phyloP scores from a whole-genome alignment of 2,329 filamentous ascomycete species.

The Ascochyta koolunga region DNA sequence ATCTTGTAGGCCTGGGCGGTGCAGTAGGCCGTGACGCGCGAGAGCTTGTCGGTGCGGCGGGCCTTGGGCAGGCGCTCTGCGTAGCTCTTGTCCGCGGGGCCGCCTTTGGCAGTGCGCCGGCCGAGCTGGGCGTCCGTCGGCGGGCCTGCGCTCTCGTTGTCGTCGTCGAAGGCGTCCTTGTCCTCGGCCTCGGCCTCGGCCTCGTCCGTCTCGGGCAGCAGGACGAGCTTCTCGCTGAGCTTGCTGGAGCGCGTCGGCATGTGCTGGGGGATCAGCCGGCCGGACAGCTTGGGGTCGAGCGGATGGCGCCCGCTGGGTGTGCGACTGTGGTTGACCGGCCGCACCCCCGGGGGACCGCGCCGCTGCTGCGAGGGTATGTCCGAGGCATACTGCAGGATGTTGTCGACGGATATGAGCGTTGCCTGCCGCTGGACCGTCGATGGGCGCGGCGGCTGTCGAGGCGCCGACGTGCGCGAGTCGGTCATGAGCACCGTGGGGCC shows the following conservation, averaged over 20 bases:
- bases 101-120: slow-evolving; percentile 70
- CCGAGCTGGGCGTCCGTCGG: slow-evolving; percentile 69
- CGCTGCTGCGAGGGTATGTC: slow-evolving; percentile 95
- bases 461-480: slow-evolving; percentile 59
- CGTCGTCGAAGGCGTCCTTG: slow-evolving; percentile 63
- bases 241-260: slow-evolving; percentile 90
- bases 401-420: slow-evolving; percentile 82
- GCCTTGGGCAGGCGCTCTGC: slow-evolving; percentile 91
- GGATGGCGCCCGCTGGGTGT: slow-evolving; percentile 59
- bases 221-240: slow-evolving; percentile 93
- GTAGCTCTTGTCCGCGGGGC: slow-evolving; percentile 79
- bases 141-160: slow-evolving; percentile 59
- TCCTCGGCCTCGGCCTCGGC: slow-evolving; percentile 60
- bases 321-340: slow-evolving; percentile 55
- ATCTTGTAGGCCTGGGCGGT: slow-evolving; percentile 94
- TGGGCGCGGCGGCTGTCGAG: slow-evolving; percentile 32
- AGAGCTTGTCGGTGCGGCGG: slow-evolving; percentile 83
- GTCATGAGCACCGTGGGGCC: slow-evolving; percentile 57
- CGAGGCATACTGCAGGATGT: slow-evolving; percentile 89
- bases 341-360: slow-evolving; percentile 67
- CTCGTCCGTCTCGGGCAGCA: slow-evolving; percentile 78
- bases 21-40: slow-evolving; percentile 92
- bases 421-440: slow-evolving; percentile 42
- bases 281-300: slow-evolving; percentile 61
- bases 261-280: slow-evolving; percentile 62